Evolutionary conservation across 768 basidiomycete species (phyloP), one percentile per base, ranked within the genome.

Genomic region (Leccinum arenicola): DNA sequence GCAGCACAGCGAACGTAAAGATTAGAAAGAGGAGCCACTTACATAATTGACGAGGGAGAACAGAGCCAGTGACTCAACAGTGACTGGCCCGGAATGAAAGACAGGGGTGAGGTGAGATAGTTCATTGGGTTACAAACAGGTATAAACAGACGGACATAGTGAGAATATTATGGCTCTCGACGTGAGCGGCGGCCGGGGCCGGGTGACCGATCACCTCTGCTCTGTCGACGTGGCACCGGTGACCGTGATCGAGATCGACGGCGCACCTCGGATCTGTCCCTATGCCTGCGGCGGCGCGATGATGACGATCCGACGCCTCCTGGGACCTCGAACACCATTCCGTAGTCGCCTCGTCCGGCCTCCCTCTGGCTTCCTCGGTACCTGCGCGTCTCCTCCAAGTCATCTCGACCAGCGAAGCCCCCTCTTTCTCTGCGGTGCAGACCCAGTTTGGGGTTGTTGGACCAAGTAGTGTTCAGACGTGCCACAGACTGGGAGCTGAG

Each of bases 401-500:
- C 87, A 23, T 87, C 83, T 35, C 91, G 80, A 27, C 92, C 91
- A 1, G 76, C 92, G 64, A 87, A 93, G 3, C 82, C 81, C 25
- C 74, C 62, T 61, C 54, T 69, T 6, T 71, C 57, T 78, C 67
- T 64, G 61, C 73, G 52, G 64, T 73, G 65, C 2, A 82, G 75
- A 9, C 76, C 82, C 59, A 83, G 75, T 66, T 80, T 82, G 57
- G 88, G 82, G 58, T 89, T 78, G 75, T 93, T 94, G 4, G 92
- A 89, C 92, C 93, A 95, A 12, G 76, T 71, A 10, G 76, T 85
- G 70, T 96, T 95, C 52, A 93, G 74, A 52, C 89, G 88, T 3
- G 95, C 89, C 52, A 99, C 96, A 14, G 95, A 97, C 80, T 98
- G 95, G 8, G 93, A 95, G 80, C 91, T 82, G 68, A 58, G 60